These are phyloP conservation scores for Staphylotrichum tortipilum DNA, from an alignment of 495 filamentous ascomycete species.

Conservation along the genomic window DNA sequence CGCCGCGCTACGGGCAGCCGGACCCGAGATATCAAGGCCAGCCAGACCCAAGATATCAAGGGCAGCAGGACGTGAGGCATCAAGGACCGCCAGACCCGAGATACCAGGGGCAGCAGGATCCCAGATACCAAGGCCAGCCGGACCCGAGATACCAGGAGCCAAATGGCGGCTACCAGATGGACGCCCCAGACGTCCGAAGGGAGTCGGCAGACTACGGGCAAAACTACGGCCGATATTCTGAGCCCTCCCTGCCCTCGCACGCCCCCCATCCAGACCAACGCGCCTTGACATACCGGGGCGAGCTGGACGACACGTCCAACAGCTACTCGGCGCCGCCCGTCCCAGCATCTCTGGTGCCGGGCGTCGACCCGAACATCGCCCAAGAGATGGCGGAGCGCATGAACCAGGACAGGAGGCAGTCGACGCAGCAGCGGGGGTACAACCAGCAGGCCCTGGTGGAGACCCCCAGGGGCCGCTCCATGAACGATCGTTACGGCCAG, in stretches of 20 bases:
- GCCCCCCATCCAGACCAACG: slow-evolving; percentile 12
- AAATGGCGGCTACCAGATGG: slow-evolving; percentile 11
- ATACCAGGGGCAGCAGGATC: too few relatives aligned
- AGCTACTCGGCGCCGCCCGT: slow-evolving; percentile 40
- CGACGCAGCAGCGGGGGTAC: slow-evolving; percentile 26
- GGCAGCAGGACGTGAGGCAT: too few relatives aligned
- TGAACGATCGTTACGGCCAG: slow-evolving; percentile 27
- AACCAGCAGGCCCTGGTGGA: slow-evolving; percentile 29
- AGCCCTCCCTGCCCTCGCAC: slow-evolving; percentile 17
- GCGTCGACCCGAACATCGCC: slow-evolving; percentile 52
- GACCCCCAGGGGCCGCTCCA: slow-evolving; percentile 32
- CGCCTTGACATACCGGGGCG: slow-evolving; percentile 21
- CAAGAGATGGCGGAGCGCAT: slow-evolving; percentile 49
- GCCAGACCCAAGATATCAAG: too few relatives aligned
- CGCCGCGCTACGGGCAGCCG: background rate
- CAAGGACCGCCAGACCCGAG: too few relatives aligned
- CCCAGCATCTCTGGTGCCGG: slow-evolving; percentile 61
- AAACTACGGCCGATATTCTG: slow-evolving; percentile 19
- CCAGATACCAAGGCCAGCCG: too few relatives aligned
- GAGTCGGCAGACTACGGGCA: slow-evolving; percentile 11
- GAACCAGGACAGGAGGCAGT: slow-evolving; percentile 38
- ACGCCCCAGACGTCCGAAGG: slow-evolving; percentile 6
- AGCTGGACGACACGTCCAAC: slow-evolving; percentile 27
- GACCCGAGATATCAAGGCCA: too few relatives aligned
- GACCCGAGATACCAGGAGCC: slow-evolving; percentile 8